phyloP scores from a whole-genome alignment of 148 eudicot genomes.

The Fallopia convolvulus region DNA sequence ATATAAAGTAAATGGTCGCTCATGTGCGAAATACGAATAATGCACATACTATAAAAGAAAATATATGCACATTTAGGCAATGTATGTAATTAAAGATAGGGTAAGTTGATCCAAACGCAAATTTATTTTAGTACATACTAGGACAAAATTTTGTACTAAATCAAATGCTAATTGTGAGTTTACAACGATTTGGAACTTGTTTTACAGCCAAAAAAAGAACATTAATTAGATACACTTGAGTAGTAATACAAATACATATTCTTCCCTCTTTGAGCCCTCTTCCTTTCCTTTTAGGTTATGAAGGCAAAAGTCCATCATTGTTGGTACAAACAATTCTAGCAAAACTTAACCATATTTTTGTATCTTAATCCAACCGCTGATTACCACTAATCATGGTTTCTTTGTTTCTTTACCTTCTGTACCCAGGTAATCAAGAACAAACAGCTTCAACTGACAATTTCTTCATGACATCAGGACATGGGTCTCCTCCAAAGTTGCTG shows the following conservation, averaged over 20 bases:
- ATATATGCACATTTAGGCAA: too few species aligned
- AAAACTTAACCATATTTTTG: background rate
- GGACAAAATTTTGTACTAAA: background rate
- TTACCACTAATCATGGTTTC: background rate
- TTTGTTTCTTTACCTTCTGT: background rate
- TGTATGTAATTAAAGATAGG: too few species aligned
- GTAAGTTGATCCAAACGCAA: too few species aligned
- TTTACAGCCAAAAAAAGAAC: background rate
- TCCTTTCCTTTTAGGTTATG: background rate
- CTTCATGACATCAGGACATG: slow-evolving; percentile 48
- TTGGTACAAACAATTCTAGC: background rate
- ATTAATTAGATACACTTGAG: background rate
- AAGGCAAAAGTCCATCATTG: background rate
- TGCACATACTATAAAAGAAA: too few species aligned
- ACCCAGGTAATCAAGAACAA: slow-evolving; percentile 26
- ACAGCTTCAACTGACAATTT: slow-evolving; percentile 50
- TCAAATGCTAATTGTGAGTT: background rate
- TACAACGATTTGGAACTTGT: background rate
- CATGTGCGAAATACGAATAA: too few species aligned
- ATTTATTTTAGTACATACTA: background rate
- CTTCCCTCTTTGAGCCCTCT: background rate
- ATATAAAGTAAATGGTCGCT: background rate
- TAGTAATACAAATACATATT: background rate
- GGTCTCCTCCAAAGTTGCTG: slow-evolving; percentile 45
- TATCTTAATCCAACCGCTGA: background rate